phyloP scores from a whole-genome alignment of 2,329 filamentous ascomycete species.

The Cadophora sp. region DNA sequence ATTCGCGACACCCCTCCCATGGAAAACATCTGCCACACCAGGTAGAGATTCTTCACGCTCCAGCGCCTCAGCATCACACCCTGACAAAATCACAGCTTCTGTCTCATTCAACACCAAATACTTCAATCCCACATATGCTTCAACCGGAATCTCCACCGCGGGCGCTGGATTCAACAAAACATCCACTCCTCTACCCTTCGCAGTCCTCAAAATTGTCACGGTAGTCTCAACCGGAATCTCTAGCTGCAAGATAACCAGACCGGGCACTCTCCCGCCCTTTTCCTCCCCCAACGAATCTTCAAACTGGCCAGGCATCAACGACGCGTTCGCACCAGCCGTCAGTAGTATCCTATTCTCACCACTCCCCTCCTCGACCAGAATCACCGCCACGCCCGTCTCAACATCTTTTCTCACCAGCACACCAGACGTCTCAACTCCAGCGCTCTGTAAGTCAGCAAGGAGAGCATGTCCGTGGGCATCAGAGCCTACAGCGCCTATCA shows the following conservation, averaged over 20 bases:
- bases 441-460: slow-evolving; percentile 1
- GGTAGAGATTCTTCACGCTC: neutral
- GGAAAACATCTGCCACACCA: neutral
- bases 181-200: neutral
- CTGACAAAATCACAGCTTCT: neutral
- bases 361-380: slow-evolving; percentile 73
- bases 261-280: too few species aligned
- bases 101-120: neutral
- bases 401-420: neutral
- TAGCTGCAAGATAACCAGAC: neutral
- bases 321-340: slow-evolving; percentile 71
- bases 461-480: slow-evolving; percentile 13
- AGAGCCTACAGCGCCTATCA: slow-evolving; percentile 28
- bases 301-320: slow-evolving; percentile 50
- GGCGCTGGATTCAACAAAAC: neutral
- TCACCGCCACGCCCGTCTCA: slow-evolving; percentile 72
- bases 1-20: neutral
- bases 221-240: neutral
- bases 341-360: slow-evolving; percentile 79
- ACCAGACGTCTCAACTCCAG: slow-evolving; percentile 21
- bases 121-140: neutral
- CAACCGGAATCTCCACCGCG: neutral
- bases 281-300: neutral
- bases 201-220: neutral
- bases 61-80: neutral